These are phyloP conservation scores for Pholiota conissans DNA, from an alignment of 768 basidiomycete species.

Conservation along the genomic window DNA sequence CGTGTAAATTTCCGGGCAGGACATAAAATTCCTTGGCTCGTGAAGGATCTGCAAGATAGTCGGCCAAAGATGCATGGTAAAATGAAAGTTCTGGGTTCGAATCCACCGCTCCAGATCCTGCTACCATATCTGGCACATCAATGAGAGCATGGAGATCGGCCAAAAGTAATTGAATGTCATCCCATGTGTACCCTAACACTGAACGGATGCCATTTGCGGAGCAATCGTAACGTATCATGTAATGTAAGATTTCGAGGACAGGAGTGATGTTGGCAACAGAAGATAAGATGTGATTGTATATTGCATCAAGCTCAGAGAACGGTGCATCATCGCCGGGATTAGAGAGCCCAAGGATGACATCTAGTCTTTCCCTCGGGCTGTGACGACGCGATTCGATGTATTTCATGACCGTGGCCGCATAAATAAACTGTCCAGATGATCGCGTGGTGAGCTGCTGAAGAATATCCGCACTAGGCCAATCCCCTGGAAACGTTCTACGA, in stretches of 20 bases:
- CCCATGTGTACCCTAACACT: not conserved
- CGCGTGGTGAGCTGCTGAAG: conserved; percentile 1
- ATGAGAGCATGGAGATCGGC: not conserved
- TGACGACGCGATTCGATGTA: conserved; percentile 8
- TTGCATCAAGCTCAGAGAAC: conserved; percentile 16
- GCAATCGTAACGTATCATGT: not conserved
- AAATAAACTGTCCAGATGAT: conserved; percentile 20
- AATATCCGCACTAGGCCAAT: conserved; percentile 3
- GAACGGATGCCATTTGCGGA: not conserved
- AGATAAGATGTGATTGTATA: conserved; percentile 18
- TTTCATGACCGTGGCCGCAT: conserved; percentile 12
- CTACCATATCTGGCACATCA: not conserved
- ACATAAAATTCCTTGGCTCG: not conserved
- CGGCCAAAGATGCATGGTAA: not conserved
- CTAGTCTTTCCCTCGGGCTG: not conserved
- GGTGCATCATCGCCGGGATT: conserved; percentile 7
- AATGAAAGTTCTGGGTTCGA: not conserved
- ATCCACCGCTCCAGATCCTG: not conserved
- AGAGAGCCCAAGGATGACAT: conserved; percentile 8
- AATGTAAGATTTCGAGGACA: not conserved
- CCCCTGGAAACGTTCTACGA: not conserved
- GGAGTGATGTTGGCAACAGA: conserved; percentile 1
- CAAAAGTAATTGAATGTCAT: not conserved
- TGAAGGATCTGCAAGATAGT: not conserved
- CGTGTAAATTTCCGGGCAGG: not conserved